These are phyloP conservation scores for Barnettozyma siamensis DNA, from an alignment of 805 yeast genomes.

Conservation along the genomic window DNA sequence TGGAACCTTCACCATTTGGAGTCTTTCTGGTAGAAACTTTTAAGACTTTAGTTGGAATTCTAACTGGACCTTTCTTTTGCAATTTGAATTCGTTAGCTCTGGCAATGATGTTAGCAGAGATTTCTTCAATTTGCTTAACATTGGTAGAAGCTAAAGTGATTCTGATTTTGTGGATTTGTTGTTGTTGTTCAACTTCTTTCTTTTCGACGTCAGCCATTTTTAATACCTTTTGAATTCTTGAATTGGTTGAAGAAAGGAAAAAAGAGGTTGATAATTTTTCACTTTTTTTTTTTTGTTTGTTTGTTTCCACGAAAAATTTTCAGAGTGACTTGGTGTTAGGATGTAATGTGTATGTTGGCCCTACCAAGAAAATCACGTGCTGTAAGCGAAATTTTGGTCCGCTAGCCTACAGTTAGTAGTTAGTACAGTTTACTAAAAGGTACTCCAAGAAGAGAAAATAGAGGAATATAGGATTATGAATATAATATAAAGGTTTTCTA, in stretches of 20 bases:
- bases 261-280: constrained; percentile 12
- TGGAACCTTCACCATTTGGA: constrained; percentile 99
- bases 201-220: constrained; percentile 76
- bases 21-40: constrained; percentile 99
- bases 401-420: too few species aligned
- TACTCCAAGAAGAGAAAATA: too few species aligned
- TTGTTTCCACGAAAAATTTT: constrained; percentile 6
- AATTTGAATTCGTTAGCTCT: constrained; percentile 81
- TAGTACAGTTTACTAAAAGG: too few species aligned
- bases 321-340: constrained; percentile 4
- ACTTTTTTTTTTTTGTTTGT: constrained; percentile 4
- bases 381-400: too few species aligned
- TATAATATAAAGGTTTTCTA: too few species aligned
- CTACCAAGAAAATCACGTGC: background rate
- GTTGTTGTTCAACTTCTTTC: constrained; percentile 80
- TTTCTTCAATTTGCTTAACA: constrained; percentile 97
- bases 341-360: background rate
- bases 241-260: constrained; percentile 18
- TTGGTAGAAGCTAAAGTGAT: constrained; percentile 98
- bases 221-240: constrained; percentile 37
- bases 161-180: constrained; percentile 93
- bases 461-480: too few species aligned
- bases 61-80: constrained; percentile 97
- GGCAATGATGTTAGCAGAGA: constrained; percentile 81
- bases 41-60: constrained; percentile 99